phyloP scores from a whole-genome alignment of 495 filamentous ascomycete genomes.

The Penicillium maclennaniae region DNA sequence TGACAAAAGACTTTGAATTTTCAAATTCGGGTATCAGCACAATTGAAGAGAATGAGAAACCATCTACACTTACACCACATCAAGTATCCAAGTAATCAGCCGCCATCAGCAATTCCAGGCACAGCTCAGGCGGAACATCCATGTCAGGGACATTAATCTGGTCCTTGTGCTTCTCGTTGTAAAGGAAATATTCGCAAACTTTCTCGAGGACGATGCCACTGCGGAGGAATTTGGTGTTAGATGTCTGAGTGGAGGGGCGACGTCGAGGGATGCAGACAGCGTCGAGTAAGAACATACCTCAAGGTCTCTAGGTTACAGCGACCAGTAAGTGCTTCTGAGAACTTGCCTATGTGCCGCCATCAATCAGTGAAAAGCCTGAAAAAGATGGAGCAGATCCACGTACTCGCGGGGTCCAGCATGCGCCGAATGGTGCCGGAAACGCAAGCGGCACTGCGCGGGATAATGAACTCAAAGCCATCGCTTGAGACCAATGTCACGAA shows the following conservation, averaged over 20 bases:
- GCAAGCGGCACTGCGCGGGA: slow-evolving; percentile 71
- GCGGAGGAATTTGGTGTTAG: slow-evolving; percentile 5
- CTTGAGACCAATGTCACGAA: slow-evolving; percentile 84
- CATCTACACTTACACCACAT: slow-evolving; percentile 5
- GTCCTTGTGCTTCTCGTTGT: slow-evolving; percentile 78
- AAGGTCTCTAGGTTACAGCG: slow-evolving; percentile 68
- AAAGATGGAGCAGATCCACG: slow-evolving; percentile 16
- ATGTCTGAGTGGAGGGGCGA: background rate
- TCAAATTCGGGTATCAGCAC: background rate
- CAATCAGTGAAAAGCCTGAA: background rate
- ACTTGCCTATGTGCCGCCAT: slow-evolving; percentile 51
- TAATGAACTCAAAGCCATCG: slow-evolving; percentile 85
- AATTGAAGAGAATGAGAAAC: background rate
- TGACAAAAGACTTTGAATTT: background rate
- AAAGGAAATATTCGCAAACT: slow-evolving; percentile 88
- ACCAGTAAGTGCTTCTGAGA: slow-evolving; percentile 63
- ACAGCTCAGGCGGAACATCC: slow-evolving; percentile 74
- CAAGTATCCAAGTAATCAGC: slow-evolving; percentile 66
- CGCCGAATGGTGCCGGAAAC: slow-evolving; percentile 72
- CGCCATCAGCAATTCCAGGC: slow-evolving; percentile 76
- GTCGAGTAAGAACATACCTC: slow-evolving; percentile 51
- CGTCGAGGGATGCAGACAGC: background rate
- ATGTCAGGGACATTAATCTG: slow-evolving; percentile 80
- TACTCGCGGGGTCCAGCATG: slow-evolving; percentile 81
- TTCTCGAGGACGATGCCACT: slow-evolving; percentile 84